Evolutionary conservation across 1,139 yeast species (phyloP).

Genomic region (Candida glucosophila): DNA sequence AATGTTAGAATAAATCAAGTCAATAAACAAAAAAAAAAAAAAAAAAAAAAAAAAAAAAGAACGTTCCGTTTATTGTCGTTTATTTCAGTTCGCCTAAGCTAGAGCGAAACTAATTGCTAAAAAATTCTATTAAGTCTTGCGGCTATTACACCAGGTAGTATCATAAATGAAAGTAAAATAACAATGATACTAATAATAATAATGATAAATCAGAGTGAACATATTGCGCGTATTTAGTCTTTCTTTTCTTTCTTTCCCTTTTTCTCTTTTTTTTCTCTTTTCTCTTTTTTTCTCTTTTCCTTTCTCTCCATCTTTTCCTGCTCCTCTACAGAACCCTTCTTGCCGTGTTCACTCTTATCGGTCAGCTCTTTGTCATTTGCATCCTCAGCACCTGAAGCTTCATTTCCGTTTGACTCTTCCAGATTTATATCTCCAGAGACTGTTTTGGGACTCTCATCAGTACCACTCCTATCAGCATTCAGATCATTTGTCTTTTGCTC

Average conservation of each 20-base stretch:
- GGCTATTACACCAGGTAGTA: too few relatives aligned
- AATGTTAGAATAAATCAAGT: too few relatives aligned
- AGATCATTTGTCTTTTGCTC: conserved; percentile 14
- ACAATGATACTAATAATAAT: background rate
- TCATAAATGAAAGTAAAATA: too few relatives aligned
- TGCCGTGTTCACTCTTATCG: conserved; percentile 10
- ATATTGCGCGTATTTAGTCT: too few relatives aligned
- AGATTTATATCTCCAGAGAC: conserved; percentile 11
- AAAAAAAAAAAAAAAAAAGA: too few relatives aligned
- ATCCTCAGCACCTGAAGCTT: conserved; percentile 10
- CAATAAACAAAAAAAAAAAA: too few relatives aligned
- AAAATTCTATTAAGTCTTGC: too few relatives aligned
- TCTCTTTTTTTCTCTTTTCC: conserved; percentile 10
- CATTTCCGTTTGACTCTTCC: conserved; percentile 10
- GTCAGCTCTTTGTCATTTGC: too few relatives aligned
- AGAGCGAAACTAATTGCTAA: too few relatives aligned
- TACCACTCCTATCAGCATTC: conserved; percentile 20
- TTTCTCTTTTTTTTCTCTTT: conserved; percentile 23
- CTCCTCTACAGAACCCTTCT: conserved; percentile 11
- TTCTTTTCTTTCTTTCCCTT: conserved; percentile 20
- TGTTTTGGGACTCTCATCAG: conserved; percentile 6
- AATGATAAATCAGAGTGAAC: background rate
- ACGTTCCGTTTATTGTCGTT: too few relatives aligned
- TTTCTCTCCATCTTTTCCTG: conserved; percentile 11
- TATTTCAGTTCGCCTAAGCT: too few relatives aligned